Conservation (phyloP, 1,139 yeast species). For the Kazachstania sp. region DNA sequence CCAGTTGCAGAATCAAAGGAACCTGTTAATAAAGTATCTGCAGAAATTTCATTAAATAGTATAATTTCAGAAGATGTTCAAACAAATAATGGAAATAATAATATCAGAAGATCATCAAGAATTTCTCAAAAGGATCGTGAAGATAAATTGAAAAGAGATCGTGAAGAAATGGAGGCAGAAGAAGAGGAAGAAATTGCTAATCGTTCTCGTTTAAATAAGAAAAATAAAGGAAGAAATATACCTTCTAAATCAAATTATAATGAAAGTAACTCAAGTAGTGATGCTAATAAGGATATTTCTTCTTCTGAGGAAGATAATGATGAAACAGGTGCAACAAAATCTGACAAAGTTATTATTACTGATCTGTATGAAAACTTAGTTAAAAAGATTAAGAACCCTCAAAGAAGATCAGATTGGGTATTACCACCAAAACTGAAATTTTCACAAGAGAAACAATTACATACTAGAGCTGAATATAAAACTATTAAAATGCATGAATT, state of each 20-base stretch:
- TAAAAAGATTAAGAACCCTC: constrained; percentile 24
- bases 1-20: neutral
- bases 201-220: neutral
- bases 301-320: neutral
- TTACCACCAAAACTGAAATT: constrained; percentile 26
- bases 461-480: constrained; percentile 26
- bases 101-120: constrained; percentile 23
- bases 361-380: constrained; percentile 27
- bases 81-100: neutral
- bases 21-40: constrained; percentile 4
- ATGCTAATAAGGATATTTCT: neutral
- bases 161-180: constrained; percentile 7
- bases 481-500: constrained; percentile 28
- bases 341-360: constrained; percentile 9
- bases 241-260: neutral
- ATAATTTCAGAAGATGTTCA: constrained; percentile 4
- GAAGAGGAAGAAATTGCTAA: neutral
- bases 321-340: neutral
- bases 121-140: constrained; percentile 12
- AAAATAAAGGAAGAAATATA: neutral
- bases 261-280: neutral
- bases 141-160: constrained; percentile 8
- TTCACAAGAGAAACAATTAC: constrained; percentile 29
- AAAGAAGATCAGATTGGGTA: constrained; percentile 31
- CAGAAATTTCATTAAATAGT: constrained; percentile 6